Base-by-base conservation (phyloP, 371 early-diverging fungal species). In the Blastocladiella emersonii region DNA sequence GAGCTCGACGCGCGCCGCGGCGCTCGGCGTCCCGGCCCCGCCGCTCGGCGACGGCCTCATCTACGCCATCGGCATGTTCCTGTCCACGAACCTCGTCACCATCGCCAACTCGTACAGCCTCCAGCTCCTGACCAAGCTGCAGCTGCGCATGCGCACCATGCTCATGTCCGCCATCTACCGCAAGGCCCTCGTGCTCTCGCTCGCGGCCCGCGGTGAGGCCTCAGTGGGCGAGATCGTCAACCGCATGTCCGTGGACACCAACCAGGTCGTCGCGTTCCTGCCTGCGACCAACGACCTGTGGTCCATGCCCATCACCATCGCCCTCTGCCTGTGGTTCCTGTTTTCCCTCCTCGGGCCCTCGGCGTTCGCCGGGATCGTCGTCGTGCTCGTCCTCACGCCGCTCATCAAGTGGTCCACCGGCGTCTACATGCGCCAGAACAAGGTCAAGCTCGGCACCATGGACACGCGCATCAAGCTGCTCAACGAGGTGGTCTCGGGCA, bases 121-220 rank as follows among this genome's bases (percentile, higher is more conserved):
- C 62, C 78, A 90, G 36, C 79, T 93, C 64, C 94, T 93, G 68
- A 94, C 92, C 68, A 91, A 92, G 73, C 91, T 93, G 68, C 92
- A 90, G 61, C 76, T 83, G 15, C 82, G 85, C 30, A 35, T 91
- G 23, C 86, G 90, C 53, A 79, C 91, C 49, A 90, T 89, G 35
- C 70, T 93, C 61, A 85, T 88, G 25, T 88, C 93, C 0, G 83
- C 90, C 19, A 85, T 97, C 53, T 97, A 95, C 71, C 83, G 81
- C 68, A 96, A 96, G 71, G 77, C 90, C 0, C 71, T 93, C 63
- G 70, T 78, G 5, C 78, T 97, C 17, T 89, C 90, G 53, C 91
- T 86, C 71, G 74, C 79, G 17, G 80, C 90, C 51, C 82, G 93
- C 8, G 91, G 91, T 71, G 76, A 77, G 41, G 87, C 83, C 43